Evolutionary conservation across 768 basidiomycete species (phyloP), one percentile per base, ranked within the genome.

Genomic region (Suillus subalutaceus): DNA sequence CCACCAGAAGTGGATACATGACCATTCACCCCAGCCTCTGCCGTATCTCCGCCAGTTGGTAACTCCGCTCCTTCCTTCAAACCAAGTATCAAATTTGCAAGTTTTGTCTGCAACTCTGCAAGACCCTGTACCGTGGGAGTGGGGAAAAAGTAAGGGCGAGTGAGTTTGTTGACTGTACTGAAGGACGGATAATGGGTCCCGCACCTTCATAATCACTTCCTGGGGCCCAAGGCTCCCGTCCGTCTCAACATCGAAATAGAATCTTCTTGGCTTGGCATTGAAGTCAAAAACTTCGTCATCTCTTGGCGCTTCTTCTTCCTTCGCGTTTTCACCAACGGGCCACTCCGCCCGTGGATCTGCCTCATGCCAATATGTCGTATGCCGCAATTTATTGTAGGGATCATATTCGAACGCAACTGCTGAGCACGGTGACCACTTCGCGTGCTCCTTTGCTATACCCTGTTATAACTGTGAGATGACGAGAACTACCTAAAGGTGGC

Each of bases 391-490:
- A 81, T 99, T 99, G 82, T 98, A 86, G 15, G 97, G 97, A 78
- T 99, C 97, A 69, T 99, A 99, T 80, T 99, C 97, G 69, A 97
- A 99, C 9, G 90, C 88, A 20, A 99, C 90, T 9, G 97, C 95
- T 2, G 95, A 92, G 67, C 96, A 93, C 15, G 97, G 97, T 0
- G 95, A 97, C 94, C 97, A 99, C 80, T 99, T 99, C 15, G 97
- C 96, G 74, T 99, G 97, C 76, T 97, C 95, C 82, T 98, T 98
- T 4, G 97, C 95, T 66, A 97, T 90, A 50, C 97, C 97, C 97
- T 98, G 72, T n/a, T 43, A 53, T 26, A 26, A 16, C 44, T 32
- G 40, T 30, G 26, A 41, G 63, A 56, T 66, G 65, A 30, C 44
- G 56, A 43, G 38, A 62, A 37, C 38, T 40, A 8, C 30, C 7